Conservation (phyloP, 2,329 filamentous ascomycete genomes). For the Colletotrichum tofieldiae region DNA sequence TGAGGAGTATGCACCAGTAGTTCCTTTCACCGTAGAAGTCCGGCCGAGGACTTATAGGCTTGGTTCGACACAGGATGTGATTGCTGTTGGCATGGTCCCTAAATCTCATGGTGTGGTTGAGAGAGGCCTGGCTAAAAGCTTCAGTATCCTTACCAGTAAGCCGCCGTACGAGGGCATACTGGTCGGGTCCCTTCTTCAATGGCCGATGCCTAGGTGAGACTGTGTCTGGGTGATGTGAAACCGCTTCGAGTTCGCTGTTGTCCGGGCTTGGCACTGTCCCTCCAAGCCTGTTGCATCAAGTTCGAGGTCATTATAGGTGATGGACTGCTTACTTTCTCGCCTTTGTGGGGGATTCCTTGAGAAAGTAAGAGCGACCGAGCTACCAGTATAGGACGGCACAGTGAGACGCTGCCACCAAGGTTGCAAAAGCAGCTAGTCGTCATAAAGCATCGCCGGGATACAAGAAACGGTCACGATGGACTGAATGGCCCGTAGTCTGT, state of each 20-base stretch:
- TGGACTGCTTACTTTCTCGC: too few relatives aligned
- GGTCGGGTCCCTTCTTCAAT: neutral
- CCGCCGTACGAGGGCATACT: neutral
- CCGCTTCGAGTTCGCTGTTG: neutral
- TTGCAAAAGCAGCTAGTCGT: neutral
- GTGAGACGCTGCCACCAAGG: too few relatives aligned
- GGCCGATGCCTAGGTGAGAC: neutral
- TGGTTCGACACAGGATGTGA: neutral
- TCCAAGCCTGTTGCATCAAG: too few relatives aligned
- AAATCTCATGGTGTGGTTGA: neutral
- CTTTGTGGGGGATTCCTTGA: too few relatives aligned
- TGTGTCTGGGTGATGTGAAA: neutral
- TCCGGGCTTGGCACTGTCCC: too few relatives aligned
- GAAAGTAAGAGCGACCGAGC: too few relatives aligned
- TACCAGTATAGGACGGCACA: neutral
- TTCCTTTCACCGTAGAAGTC: neutral
- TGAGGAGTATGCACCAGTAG: neutral
- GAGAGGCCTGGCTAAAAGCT: neutral
- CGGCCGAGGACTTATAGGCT: neutral
- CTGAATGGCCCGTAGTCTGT: neutral
- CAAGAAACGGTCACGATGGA: too few relatives aligned
- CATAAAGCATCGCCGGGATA: neutral
- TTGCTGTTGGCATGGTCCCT: neutral
- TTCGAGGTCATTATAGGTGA: too few relatives aligned
- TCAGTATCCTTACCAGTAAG: neutral